Conservation (phyloP, 306 rosid genomes). For the Ammopiptanthus mongolicus region DNA sequence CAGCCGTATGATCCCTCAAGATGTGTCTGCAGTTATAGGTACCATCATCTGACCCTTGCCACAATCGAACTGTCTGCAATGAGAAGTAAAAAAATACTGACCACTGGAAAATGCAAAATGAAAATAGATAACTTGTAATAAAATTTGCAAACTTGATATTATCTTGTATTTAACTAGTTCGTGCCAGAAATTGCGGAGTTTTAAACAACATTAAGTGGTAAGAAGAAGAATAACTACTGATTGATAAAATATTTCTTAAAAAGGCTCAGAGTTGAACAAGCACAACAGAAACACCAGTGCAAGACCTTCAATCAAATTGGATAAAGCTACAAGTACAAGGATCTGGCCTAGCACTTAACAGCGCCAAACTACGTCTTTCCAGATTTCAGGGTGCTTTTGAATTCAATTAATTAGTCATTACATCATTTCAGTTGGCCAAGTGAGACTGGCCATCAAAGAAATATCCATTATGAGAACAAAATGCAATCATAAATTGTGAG, state of each 20-base stretch:
- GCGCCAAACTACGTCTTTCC: neutral
- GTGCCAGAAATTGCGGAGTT: neutral
- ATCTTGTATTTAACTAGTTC: neutral
- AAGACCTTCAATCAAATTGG: neutral
- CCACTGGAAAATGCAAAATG: neutral
- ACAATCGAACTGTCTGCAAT: constrained; percentile 85
- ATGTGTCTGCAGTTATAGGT: constrained; percentile 68
- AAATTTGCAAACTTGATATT: neutral
- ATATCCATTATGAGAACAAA: neutral
- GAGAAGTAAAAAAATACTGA: constrained; percentile 1
- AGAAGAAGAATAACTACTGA: neutral
- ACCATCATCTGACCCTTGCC: constrained; percentile 88
- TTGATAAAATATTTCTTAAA: neutral
- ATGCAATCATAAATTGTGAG: neutral
- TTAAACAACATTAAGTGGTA: neutral
- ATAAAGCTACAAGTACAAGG: neutral
- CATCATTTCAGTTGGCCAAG: neutral
- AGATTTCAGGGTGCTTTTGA: neutral
- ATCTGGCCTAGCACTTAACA: neutral
- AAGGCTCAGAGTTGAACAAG: neutral
- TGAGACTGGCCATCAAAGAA: neutral
- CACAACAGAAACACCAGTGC: neutral
- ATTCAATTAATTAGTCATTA: neutral
- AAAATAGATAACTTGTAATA: neutral
- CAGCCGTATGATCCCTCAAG: constrained; percentile 83